A percentile compares a stretch with the other conserved stretches of the same genome.
These are phyloP conservation scores for Gyrodon tennesseensis DNA, from an alignment of 1,284 basidiomycete genomes.

Conservation along the genomic window DNA sequence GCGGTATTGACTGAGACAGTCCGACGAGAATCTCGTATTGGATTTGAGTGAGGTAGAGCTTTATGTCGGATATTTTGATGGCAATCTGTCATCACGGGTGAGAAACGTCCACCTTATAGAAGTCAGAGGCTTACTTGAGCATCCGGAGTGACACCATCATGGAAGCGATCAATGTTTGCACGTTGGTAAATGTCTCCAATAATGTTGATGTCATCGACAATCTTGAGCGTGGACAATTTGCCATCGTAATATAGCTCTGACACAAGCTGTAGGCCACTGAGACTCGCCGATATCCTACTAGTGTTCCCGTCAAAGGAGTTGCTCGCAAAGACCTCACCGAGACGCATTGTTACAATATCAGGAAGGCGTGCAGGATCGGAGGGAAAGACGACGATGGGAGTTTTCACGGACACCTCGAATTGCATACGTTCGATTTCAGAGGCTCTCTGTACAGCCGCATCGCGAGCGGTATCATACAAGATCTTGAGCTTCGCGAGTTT, in stretches of 20 bases:
- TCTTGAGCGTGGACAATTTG: conserved; percentile 64
- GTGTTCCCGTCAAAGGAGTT: conserved; percentile 70
- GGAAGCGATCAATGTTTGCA: conserved; percentile 52
- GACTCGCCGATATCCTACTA: conserved; percentile 73
- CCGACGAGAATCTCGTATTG: conserved; percentile 82
- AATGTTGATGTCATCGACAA: conserved; percentile 92
- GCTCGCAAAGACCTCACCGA: conserved; percentile 87
- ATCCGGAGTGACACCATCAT: conserved; percentile 60
- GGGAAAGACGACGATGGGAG: conserved; percentile 93
- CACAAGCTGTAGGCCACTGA: conserved; percentile 83
- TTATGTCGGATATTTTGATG: conserved; percentile 86
- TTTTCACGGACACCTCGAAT: conserved; percentile 88
- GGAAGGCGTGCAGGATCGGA: conserved; percentile 62
- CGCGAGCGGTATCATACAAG: conserved; percentile 93
- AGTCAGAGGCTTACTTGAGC: conserved; percentile 57
- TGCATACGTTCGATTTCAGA: conserved; percentile 89
- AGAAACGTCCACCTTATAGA: conserved; percentile 10
- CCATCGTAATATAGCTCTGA: conserved; percentile 64
- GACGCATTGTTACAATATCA: conserved; percentile 77
- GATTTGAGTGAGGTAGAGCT: conserved; percentile 84
- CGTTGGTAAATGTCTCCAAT: conserved; percentile 70
- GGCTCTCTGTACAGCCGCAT: conserved; percentile 89
- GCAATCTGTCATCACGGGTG: conserved; percentile 53
- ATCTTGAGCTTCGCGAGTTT: conserved; percentile 93
- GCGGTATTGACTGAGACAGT: conserved; percentile 73